These are phyloP conservation scores for Leishmania gerbilli DNA, from an alignment of 208 protist species.

Conservation along the genomic window DNA sequence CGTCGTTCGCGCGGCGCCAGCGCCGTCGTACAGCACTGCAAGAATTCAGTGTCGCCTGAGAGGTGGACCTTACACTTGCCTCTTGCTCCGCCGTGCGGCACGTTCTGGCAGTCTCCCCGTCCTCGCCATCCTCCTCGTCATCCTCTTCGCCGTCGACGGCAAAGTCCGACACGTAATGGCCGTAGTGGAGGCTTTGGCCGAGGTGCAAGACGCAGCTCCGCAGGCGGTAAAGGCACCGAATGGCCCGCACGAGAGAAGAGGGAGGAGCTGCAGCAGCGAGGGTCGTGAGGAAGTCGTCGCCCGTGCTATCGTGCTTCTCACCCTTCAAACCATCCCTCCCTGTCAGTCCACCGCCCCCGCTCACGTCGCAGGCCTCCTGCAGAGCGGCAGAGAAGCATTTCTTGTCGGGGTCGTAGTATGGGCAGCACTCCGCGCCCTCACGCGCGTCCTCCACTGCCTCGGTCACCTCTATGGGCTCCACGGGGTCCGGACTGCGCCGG, in stretches of 20 bases:
- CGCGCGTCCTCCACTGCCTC: not conserved
- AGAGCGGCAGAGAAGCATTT: constrained; percentile 35
- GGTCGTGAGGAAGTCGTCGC: not conserved
- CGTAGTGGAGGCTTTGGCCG: constrained; percentile 46
- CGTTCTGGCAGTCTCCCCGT: not conserved
- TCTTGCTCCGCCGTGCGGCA: not conserved
- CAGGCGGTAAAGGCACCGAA: constrained; percentile 47
- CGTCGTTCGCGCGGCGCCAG: constrained; percentile 66
- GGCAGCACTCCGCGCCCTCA: not conserved
- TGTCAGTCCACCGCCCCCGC: not conserved
- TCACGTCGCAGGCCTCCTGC: not conserved
- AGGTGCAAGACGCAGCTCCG: constrained; percentile 55
- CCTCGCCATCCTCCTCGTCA: not conserved
- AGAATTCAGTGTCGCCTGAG: not conserved
- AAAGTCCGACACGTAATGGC: constrained; percentile 78
- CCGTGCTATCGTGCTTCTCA: not conserved
- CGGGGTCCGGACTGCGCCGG: not conserved
- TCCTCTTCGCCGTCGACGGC: constrained; percentile 17
- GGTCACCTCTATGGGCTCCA: not conserved
- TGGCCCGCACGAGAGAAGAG: constrained; percentile 17
- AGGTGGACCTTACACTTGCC: not conserved
- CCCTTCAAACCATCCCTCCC: not conserved
- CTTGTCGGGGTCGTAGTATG: constrained; percentile 23
- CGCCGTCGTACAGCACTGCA: not conserved
- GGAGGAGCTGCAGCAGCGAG: not conserved